A percentile compares a stretch with the other conserved stretches of the same genome.
These are phyloP conservation scores for Pseudogymnoascus sp. DNA, from an alignment of 2,329 filamentous ascomycete genomes.

Conservation along the genomic window DNA sequence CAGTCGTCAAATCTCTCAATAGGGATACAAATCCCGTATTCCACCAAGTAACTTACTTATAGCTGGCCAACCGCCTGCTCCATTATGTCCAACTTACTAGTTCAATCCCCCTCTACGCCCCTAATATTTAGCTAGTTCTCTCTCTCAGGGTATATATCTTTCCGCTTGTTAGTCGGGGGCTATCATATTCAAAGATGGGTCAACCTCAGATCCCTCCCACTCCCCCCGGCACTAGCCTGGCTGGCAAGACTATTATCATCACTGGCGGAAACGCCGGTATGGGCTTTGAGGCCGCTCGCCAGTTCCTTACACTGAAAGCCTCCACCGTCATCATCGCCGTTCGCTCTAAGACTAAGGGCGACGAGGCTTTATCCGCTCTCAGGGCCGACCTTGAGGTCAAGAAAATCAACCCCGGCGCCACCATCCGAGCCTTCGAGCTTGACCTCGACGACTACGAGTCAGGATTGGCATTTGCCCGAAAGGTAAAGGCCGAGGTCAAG, in stretches of 20 bases:
- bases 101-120: neutral
- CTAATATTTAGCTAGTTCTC: too few relatives aligned
- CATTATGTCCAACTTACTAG: neutral
- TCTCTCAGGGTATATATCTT: neutral
- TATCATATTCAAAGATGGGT: neutral
- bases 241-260: conserved; percentile 37
- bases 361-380: conserved; percentile 33
- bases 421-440: conserved; percentile 41
- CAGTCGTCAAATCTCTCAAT: too few relatives aligned
- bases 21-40: too few relatives aligned
- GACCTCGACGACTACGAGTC: conserved; percentile 42
- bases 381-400: conserved; percentile 18
- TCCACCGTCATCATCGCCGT: conserved; percentile 41
- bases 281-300: conserved; percentile 35
- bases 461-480: conserved; percentile 34
- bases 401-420: conserved; percentile 27
- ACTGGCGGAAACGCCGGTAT: conserved; percentile 43
- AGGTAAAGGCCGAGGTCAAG: conserved; percentile 29
- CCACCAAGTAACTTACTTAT: neutral
- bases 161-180: neutral
- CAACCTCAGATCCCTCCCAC: neutral
- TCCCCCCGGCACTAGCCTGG: conserved; percentile 20
- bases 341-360: conserved; percentile 36
- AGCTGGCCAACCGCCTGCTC: neutral
- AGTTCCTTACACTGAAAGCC: conserved; percentile 34